Percentiles rank a stretch among this genome's conserved stretches.
phyloP scores from a whole-genome alignment of 2,329 filamentous ascomycete genomes.

The Aaosphaeria arxii region DNA sequence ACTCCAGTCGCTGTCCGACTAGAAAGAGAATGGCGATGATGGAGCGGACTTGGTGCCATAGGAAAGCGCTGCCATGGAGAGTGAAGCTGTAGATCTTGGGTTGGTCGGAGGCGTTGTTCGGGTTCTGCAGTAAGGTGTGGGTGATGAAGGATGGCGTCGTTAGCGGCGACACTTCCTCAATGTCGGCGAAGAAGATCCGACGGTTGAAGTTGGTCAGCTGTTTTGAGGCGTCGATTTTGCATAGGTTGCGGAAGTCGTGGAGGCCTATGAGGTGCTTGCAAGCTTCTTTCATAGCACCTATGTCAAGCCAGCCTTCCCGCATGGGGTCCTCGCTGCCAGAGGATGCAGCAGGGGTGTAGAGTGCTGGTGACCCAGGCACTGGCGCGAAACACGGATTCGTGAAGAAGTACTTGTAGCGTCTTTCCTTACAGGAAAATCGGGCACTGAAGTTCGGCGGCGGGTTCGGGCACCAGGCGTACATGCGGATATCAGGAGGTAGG shows the following conservation, averaged over 20 bases:
- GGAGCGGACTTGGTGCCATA: conserved; percentile 97
- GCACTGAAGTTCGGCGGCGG: conserved; percentile 81
- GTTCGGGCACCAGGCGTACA: conserved; percentile 88
- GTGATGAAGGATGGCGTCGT: conserved; percentile 25
- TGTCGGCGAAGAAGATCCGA: conserved; percentile 74
- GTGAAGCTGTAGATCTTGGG: conserved; percentile 81
- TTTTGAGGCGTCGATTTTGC: conserved; percentile 88
- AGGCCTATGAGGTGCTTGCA: conserved; percentile 76
- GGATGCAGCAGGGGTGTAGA: conserved; percentile 32
- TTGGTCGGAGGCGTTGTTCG: neutral
- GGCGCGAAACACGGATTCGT: conserved; percentile 86
- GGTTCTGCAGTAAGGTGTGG: conserved; percentile 20
- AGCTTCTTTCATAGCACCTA: conserved; percentile 79
- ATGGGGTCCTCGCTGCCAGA: conserved; percentile 11
- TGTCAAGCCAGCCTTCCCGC: conserved; percentile 72
- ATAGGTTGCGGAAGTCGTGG: conserved; percentile 96
- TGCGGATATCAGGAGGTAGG: conserved; percentile 82
- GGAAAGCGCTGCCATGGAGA: conserved; percentile 84
- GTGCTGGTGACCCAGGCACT: conserved; percentile 53
- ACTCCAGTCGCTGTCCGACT: conserved; percentile 83
- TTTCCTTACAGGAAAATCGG: conserved; percentile 86
- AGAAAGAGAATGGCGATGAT: conserved; percentile 93
- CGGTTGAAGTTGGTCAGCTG: conserved; percentile 82
- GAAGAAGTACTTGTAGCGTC: conserved; percentile 96
- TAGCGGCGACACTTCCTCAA: conserved; percentile 51